Conservation (phyloP, 768 basidiomycete genomes). For the Kwoniella mangroviensis region DNA sequence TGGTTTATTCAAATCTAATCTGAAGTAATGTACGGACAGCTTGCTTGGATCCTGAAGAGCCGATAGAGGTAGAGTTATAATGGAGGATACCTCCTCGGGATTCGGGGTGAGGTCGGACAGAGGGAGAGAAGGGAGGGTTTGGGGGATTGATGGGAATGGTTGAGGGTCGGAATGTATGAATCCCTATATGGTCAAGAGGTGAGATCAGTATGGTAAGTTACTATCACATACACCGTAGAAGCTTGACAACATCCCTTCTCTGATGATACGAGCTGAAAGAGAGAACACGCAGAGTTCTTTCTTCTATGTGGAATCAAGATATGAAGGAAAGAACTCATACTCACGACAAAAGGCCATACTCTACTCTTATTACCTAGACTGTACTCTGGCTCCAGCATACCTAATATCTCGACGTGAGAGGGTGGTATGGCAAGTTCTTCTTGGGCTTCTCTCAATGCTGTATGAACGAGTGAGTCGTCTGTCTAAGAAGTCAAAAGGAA, state of each 20-base stretch:
- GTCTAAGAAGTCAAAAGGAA: constrained; percentile 13
- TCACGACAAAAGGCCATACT: constrained; percentile 54
- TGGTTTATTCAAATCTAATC: constrained; percentile 34
- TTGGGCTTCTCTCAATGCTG: constrained; percentile 43
- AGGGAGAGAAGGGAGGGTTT: constrained; percentile 34
- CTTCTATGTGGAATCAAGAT: too few species aligned
- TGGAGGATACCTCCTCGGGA: constrained; percentile 44
- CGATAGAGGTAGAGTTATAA: constrained; percentile 46
- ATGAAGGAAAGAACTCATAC: constrained; percentile 9
- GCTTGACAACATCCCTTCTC: too few species aligned
- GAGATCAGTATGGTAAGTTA: too few species aligned
- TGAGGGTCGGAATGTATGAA: constrained; percentile 29
- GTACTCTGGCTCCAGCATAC: constrained; percentile 44
- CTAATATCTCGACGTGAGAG: constrained; percentile 44
- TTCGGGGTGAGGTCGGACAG: constrained; percentile 35
- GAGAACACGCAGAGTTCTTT: not conserved
- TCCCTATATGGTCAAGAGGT: constrained; percentile 20
- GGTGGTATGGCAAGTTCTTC: constrained; percentile 44
- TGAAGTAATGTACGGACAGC: constrained; percentile 39
- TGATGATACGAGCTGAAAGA: not conserved
- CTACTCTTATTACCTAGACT: constrained; percentile 49
- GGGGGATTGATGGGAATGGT: constrained; percentile 8
- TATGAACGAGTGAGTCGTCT: constrained; percentile 32
- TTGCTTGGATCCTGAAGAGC: constrained; percentile 20
- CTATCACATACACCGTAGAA: too few species aligned